Evolutionary conservation across 2,329 filamentous ascomycete species (phyloP), one percentile per base, ranked within the genome.

Genomic region (Talaromyces sp.): DNA sequence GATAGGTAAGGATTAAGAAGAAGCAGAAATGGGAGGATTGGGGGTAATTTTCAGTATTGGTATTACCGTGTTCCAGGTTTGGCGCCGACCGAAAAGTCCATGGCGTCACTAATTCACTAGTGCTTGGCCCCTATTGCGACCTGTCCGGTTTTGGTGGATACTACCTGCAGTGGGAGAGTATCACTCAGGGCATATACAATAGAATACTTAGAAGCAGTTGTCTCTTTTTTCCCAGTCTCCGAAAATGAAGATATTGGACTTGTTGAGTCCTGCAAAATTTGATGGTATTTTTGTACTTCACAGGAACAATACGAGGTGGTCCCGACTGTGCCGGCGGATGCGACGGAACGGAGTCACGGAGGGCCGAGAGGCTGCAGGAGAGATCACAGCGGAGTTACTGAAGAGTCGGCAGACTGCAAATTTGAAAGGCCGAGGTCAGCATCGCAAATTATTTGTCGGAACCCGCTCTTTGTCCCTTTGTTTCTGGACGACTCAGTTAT

Each of bases 331-430:
- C 49, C 49, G 55, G 54, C 66, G 62, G 62, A 65, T 61, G 64
- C 58, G 45, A 55, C 65, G 67, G 67, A 67, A 63, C 63, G 65
- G 65, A 65, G 54, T 47, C 42, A 30, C 57, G 59, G 62, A 58
- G n/a, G 57, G 48, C 58, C 56, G 58, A 61, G 57, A 52, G 57
- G 49, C 50, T 51, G 52, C 51, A 60, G 29, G 47, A 50, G 47
- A 53, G 47, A 54, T 58, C 58, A 57, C 58, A 58, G 52, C 37
- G 43, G 32, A 35, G 19, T 27, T 46, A 35, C 35, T 46, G 43
- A n/a, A n/a, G n/a, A n/a, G n/a, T n/a, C n/a, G n/a, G n/a, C n/a
- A n/a, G n/a, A n/a, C n/a, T 42, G 24, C 1, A 27, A 29, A 42
- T 30, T 11, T 29, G 14, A 29, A 17, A 29, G 5, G 3, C 22